Conservation (phyloP, 805 yeast species). For the Pichia cephalocereana region DNA sequence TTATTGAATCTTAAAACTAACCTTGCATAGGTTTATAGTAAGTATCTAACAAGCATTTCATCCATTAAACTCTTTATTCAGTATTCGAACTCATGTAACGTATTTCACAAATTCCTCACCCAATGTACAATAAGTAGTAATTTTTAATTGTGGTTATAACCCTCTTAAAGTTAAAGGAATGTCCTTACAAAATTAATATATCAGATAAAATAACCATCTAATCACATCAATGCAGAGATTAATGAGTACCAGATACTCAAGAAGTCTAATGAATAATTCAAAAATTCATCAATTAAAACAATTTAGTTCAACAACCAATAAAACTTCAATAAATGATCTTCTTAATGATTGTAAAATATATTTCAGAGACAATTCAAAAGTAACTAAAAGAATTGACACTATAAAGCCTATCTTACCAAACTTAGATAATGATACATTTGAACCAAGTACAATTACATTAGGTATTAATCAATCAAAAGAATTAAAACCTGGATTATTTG, state of each 20-base stretch:
- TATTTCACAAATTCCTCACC: too few species aligned
- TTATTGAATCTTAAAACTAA: too few species aligned
- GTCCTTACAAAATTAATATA: too few species aligned
- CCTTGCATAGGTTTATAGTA: too few species aligned
- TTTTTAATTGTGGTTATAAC: too few species aligned
- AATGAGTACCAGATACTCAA: not conserved
- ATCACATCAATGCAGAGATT: not conserved
- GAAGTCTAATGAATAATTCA: not conserved
- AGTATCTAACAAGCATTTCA: too few species aligned
- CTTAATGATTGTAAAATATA: not conserved
- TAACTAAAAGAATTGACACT: slow-evolving; percentile 12
- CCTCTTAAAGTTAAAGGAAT: too few species aligned
- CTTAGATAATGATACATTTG: slow-evolving; percentile 6
- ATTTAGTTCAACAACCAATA: not conserved
- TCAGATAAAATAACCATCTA: too few species aligned
- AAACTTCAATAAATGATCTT: not conserved
- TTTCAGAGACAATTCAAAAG: slow-evolving; percentile 2
- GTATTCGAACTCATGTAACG: too few species aligned
- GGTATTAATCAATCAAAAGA: slow-evolving; percentile 21
- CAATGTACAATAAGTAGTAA: too few species aligned
- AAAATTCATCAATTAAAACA: not conserved
- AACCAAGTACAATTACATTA: slow-evolving; percentile 18
- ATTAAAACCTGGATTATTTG: slow-evolving; percentile 15
- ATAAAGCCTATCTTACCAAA: slow-evolving; percentile 12
- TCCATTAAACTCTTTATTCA: too few species aligned